Percentiles rank a stretch among this genome's conserved stretches.
Conservation (phyloP, 208 protist genomes). For the Wallacemonas rigidus region DNA sequence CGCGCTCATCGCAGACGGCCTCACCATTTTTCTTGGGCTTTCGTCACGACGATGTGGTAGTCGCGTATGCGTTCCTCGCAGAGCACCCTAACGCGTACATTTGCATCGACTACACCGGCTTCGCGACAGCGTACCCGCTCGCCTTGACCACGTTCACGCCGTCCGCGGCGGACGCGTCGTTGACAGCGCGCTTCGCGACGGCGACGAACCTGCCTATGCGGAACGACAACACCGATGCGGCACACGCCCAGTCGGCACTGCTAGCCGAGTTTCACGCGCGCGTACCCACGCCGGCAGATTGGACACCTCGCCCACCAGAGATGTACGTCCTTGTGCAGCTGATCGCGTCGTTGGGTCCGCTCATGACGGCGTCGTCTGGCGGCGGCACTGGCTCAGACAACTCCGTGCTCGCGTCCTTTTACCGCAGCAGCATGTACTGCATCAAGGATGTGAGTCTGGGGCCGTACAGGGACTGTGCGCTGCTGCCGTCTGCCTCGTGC, state of each 20-base stretch:
- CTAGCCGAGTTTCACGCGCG: background rate
- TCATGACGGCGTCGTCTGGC: background rate
- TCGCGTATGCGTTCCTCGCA: background rate
- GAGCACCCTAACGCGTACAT: background rate
- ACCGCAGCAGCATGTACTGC: conserved; percentile 11
- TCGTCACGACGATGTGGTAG: background rate
- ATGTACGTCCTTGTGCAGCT: conserved; percentile 9
- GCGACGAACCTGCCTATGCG: conserved; percentile 9
- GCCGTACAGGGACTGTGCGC: conserved; percentile 9
- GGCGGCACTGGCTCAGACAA: background rate
- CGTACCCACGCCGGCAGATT: background rate
- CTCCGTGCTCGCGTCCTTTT: background rate
- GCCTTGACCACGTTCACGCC: background rate
- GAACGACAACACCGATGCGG: conserved; percentile 11
- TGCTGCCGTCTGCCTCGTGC: background rate
- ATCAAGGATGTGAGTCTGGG: conserved; percentile 3
- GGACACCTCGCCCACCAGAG: conserved; percentile 2
- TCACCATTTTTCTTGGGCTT: conserved; percentile 6
- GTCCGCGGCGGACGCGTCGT: background rate
- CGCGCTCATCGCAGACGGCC: background rate
- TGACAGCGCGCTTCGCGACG: background rate
- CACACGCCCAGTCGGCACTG: conserved; percentile 6
- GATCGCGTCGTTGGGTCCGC: background rate
- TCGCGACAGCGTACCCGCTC: background rate
- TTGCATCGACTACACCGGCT: conserved; percentile 8